A percentile compares a stretch with the other conserved stretches of the same genome.
Conservation (phyloP, 805 yeast genomes). For the Saccharomycopsis sp. region DNA sequence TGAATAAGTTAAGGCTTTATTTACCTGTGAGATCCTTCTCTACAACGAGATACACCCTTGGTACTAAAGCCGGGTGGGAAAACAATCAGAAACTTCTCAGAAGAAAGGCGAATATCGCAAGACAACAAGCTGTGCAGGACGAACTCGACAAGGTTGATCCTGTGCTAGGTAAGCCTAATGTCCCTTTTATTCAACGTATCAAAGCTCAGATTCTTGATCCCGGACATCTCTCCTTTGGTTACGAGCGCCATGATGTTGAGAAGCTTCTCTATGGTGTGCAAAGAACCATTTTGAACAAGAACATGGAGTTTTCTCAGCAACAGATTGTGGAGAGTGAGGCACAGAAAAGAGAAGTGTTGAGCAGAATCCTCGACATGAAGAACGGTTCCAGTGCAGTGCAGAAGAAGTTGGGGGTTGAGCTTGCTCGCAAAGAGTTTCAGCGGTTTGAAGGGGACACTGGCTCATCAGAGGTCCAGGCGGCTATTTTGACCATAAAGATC, state of each 20-base stretch:
- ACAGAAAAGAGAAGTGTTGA: slow-evolving; percentile 55
- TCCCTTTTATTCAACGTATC: slow-evolving; percentile 61
- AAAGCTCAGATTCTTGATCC: slow-evolving; percentile 60
- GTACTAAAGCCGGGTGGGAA: no score
- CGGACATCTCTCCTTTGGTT: slow-evolving; percentile 50
- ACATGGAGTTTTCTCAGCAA: slow-evolving; percentile 20
- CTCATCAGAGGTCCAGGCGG: slow-evolving; percentile 94
- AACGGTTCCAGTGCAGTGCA: slow-evolving; percentile 57
- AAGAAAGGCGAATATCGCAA: slow-evolving; percentile 28
- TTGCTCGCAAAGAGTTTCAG: slow-evolving; percentile 74
- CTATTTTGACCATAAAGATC: slow-evolving; percentile 73
- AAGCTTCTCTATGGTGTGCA: slow-evolving; percentile 72
- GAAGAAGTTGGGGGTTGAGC: slow-evolving; percentile 44
- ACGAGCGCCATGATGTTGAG: slow-evolving; percentile 57
- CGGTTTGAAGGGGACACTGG: slow-evolving; percentile 88
- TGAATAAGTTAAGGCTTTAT: no score
- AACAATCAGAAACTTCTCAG: no score
- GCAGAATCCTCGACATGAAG: slow-evolving; percentile 63
- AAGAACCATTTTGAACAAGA: slow-evolving; percentile 41
- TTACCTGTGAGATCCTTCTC: no score
- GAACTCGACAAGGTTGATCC: slow-evolving; percentile 56
- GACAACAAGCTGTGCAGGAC: slow-evolving; percentile 25
- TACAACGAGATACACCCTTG: no score
- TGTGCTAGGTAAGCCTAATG: slow-evolving; percentile 62
- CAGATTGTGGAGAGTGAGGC: slow-evolving; percentile 35